A percentile compares a stretch with the other conserved stretches of the same genome.
Evolutionary conservation across 169 alveolate genomes (phyloP).

Genomic region (Neospora caninum): DNA sequence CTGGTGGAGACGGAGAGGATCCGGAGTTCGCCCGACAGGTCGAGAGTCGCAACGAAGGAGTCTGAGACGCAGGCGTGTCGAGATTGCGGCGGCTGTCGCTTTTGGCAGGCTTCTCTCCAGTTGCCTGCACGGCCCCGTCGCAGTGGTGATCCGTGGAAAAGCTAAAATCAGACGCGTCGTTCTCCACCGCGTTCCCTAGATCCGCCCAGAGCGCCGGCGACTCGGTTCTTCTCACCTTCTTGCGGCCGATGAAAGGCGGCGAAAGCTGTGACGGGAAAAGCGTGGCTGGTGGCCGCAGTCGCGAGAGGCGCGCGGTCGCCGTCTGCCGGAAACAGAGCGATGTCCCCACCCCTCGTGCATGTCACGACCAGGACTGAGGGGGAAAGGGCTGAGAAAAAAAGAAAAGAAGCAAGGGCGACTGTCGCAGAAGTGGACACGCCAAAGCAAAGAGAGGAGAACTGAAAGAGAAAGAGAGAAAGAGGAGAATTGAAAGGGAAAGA

Average conservation of each 20-base stretch:
- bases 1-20: not conserved
- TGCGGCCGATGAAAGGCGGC: not conserved
- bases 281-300: not conserved
- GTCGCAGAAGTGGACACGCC: too few species aligned
- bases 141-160: too few species aligned
- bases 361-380: not conserved
- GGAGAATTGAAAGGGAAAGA: not conserved
- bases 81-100: too few species aligned
- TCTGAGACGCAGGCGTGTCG: not conserved
- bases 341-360: not conserved
- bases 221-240: not conserved
- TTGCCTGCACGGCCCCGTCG: too few species aligned
- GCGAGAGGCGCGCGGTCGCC: not conserved
- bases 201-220: too few species aligned
- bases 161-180: too few species aligned
- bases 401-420: not conserved
- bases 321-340: not conserved
- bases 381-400: too few species aligned
- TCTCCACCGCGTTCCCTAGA: too few species aligned
- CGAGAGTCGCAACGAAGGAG: not conserved
- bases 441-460: not conserved
- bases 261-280: not conserved
- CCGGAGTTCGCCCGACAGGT: slow-evolving; percentile 10
- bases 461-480: not conserved
- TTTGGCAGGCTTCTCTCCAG: too few species aligned